Percentiles rank a stretch among this genome's conserved stretches.
phyloP scores from a whole-genome alignment of 305 asterid genomes.

The Fraxinus ornus region DNA sequence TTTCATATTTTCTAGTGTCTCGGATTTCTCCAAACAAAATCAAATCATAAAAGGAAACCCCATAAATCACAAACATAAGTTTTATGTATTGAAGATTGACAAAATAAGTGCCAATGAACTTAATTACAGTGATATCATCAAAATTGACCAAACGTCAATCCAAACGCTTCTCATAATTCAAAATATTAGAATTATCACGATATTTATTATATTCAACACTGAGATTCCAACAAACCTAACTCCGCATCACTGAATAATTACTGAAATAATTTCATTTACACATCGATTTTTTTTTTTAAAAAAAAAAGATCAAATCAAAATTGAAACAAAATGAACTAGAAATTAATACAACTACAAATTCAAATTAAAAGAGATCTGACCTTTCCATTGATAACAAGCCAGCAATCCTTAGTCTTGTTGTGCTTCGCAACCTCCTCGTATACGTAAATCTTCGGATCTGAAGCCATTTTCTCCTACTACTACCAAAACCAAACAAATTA shows the following conservation, averaged over 20 bases:
- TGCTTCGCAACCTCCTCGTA: slow-evolving; percentile 54
- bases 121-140: neutral
- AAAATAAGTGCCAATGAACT: neutral
- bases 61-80: neutral
- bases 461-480: slow-evolving; percentile 36
- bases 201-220: neutral
- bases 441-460: slow-evolving; percentile 39
- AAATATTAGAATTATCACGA: neutral
- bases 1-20: neutral
- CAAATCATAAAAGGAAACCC: neutral
- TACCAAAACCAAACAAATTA: slow-evolving; percentile 5
- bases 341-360: neutral
- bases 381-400: slow-evolving; percentile 52
- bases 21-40: neutral
- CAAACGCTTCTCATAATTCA: neutral
- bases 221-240: neutral
- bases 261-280: neutral
- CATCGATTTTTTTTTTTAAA: neutral
- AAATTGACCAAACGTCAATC: neutral
- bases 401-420: slow-evolving; percentile 45
- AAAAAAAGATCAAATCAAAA: neutral
- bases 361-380: slow-evolving; percentile 25
- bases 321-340: neutral
- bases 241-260: neutral
- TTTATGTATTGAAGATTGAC: neutral